phyloP scores from a whole-genome alignment of 768 basidiomycete genomes.

The Lactarius deliciosus region DNA sequence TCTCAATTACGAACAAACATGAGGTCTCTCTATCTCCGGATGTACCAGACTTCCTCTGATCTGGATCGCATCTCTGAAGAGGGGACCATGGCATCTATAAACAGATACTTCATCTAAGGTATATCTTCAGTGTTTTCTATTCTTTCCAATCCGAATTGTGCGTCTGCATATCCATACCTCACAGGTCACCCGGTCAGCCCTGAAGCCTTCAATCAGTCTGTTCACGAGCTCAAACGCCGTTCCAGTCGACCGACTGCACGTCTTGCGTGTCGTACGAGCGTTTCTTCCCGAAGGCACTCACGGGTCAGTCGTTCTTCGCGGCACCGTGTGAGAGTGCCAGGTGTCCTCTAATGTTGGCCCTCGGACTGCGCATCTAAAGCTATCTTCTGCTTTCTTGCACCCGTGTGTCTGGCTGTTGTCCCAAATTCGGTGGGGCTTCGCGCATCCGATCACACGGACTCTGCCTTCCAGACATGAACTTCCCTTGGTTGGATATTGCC shows the following conservation, averaged over 20 bases:
- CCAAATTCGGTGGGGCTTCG: background rate
- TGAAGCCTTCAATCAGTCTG: too few species aligned
- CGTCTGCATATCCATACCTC: background rate
- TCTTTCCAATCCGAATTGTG: background rate
- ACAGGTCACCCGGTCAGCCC: background rate
- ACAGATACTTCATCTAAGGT: background rate
- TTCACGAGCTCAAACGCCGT: background rate
- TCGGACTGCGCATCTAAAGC: background rate
- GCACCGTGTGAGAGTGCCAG: background rate
- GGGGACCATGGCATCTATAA: background rate
- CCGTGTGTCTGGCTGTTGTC: background rate
- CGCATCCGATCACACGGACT: background rate
- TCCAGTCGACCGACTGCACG: background rate
- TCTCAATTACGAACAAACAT: background rate
- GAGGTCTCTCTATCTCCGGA: background rate
- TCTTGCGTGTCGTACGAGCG: too few species aligned
- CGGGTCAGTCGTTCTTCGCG: background rate
- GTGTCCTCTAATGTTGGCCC: background rate
- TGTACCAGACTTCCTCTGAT: background rate
- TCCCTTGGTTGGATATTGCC: background rate
- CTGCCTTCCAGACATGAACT: background rate
- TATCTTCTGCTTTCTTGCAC: background rate
- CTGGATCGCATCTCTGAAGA: background rate
- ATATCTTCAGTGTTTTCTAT: background rate
- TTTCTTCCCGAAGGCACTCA: background rate